Percentiles rank a stretch among this genome's conserved stretches.
Evolutionary conservation across 306 rosid species (phyloP).

Genomic region (Prunus mume): DNA sequence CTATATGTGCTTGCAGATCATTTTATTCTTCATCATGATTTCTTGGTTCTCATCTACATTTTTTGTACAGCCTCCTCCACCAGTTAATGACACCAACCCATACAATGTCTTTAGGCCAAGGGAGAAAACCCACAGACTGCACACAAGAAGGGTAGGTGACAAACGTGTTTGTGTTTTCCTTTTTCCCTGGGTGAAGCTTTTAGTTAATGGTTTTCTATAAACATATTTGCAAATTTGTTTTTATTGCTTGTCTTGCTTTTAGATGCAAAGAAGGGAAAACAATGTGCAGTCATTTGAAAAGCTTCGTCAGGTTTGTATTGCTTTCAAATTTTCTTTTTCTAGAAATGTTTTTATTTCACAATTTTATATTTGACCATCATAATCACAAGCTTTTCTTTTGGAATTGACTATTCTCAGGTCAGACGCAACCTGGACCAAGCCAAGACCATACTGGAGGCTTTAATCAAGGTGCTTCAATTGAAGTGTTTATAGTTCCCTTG

Average conservation of each 20-base stretch:
- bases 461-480: conserved; percentile 67
- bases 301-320: conserved; percentile 84
- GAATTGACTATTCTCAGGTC: conserved; percentile 51
- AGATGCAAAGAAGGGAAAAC: conserved; percentile 99
- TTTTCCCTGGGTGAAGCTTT: conserved; percentile 22
- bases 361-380: neutral
- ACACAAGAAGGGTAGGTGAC: conserved; percentile 85
- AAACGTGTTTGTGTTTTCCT: conserved; percentile 21
- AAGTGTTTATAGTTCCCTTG: conserved; percentile 12
- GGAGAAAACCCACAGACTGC: conserved; percentile 97
- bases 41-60: conserved; percentile 22
- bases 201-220: neutral
- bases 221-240: neutral
- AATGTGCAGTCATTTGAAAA: conserved; percentile 97
- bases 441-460: conserved; percentile 79
- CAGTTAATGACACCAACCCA: conserved; percentile 95
- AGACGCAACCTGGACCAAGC: conserved; percentile 99
- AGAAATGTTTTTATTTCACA: neutral
- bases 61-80: conserved; percentile 88
- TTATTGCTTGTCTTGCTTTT: conserved; percentile 21
- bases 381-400: conserved; percentile 8
- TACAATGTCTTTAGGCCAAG: conserved; percentile 98
- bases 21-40: neutral
- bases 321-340: neutral
- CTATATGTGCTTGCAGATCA: neutral